These are phyloP conservation scores for Fusarium bulbicola DNA, from an alignment of 2,329 filamentous ascomycete species.

Conservation along the genomic window DNA sequence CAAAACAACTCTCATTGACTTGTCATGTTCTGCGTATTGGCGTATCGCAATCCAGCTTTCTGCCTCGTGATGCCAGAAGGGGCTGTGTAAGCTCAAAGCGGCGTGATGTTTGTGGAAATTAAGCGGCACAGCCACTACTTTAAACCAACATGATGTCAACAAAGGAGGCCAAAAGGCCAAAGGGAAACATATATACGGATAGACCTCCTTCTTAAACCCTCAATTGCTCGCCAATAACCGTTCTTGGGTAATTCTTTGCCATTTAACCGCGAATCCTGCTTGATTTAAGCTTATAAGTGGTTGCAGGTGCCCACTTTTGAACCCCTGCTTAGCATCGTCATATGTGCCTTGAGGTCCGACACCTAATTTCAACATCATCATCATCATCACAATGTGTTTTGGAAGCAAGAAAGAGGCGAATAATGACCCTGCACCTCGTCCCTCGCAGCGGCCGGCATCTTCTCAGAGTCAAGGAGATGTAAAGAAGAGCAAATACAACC, in stretches of 20 bases:
- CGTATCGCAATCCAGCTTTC: neutral
- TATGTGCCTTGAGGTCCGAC: neutral
- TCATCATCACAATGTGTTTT: conserved; percentile 57
- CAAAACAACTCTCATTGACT: neutral
- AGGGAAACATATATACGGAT: neutral
- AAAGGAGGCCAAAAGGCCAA: neutral
- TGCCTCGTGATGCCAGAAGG: neutral
- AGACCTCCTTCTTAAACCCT: neutral
- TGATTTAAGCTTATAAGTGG: conserved; percentile 27
- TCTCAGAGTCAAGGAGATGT: conserved; percentile 42
- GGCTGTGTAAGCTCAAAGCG: conserved; percentile 30
- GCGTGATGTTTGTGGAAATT: conserved; percentile 19
- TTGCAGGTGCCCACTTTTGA: conserved; percentile 23
- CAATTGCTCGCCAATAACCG: neutral
- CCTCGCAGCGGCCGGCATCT: conserved; percentile 43
- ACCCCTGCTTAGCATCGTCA: conserved; percentile 25
- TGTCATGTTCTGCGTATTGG: neutral
- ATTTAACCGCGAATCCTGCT: neutral
- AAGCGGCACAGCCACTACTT: conserved; percentile 28
- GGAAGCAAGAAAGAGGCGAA: conserved; percentile 54
- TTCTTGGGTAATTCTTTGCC: neutral
- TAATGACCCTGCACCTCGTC: conserved; percentile 53
- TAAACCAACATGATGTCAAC: conserved; percentile 1
- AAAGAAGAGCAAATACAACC: conserved; percentile 42
- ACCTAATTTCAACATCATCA: neutral